Conservation (phyloP, 2,329 filamentous ascomycete genomes). For the Sphaerulina populicola region DNA sequence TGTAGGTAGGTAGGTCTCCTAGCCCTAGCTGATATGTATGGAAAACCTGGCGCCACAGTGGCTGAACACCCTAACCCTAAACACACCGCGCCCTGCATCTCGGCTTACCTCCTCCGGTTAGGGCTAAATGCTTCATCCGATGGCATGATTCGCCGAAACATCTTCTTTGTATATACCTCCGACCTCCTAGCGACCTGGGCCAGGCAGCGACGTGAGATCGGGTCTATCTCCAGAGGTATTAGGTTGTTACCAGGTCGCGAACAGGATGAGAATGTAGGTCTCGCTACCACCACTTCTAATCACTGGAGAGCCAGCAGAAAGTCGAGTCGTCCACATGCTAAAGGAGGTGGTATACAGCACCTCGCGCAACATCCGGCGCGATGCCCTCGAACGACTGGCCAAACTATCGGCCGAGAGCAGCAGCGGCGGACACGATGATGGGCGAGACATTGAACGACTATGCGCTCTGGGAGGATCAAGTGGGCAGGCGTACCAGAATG, state of each 20-base stretch:
- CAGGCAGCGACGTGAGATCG: background rate
- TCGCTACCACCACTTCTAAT: background rate
- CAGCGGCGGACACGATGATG: constrained; percentile 21
- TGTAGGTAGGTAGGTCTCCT: too few relatives aligned
- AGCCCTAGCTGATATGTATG: too few relatives aligned
- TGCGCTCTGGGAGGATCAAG: constrained; percentile 32
- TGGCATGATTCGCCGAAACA: background rate
- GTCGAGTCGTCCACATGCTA: background rate
- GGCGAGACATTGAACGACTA: constrained; percentile 35
- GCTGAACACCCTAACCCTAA: too few relatives aligned
- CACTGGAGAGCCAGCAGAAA: background rate
- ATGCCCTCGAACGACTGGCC: constrained; percentile 46
- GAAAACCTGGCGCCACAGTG: too few relatives aligned
- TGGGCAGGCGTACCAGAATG: background rate
- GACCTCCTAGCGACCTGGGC: background rate
- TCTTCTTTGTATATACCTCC: background rate
- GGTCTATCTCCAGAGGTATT: too few relatives aligned
- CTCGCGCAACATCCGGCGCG: constrained; percentile 35
- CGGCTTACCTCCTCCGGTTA: too few relatives aligned
- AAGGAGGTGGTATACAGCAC: constrained; percentile 14
- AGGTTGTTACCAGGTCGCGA: background rate
- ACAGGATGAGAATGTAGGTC: background rate
- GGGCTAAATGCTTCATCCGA: too few relatives aligned
- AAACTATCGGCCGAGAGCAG: constrained; percentile 38
- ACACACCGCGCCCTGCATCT: too few relatives aligned